phyloP scores from a whole-genome alignment of 352 stramenopile genomes.

The Globisporangium echinulatum region DNA sequence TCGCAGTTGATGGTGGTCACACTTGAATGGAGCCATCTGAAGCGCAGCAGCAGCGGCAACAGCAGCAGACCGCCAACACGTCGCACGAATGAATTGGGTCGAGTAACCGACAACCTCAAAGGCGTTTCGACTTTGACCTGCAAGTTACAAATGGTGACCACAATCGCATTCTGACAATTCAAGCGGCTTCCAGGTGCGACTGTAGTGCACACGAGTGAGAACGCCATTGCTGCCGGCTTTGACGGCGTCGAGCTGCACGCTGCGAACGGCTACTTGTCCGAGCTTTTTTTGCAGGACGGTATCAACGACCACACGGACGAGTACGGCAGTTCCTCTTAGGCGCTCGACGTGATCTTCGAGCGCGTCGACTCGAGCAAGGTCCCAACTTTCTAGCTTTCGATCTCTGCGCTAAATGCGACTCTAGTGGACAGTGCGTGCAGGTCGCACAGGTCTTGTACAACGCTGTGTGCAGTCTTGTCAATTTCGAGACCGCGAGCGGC shows the following conservation, averaged over 20 bases:
- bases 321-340: slow-evolving; percentile 50
- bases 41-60: too few relatives aligned
- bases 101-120: too few relatives aligned
- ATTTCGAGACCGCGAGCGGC: neutral
- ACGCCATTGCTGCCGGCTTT: slow-evolving; percentile 48
- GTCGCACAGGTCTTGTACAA: too few relatives aligned
- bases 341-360: slow-evolving; percentile 22
- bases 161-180: too few relatives aligned
- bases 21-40: neutral
- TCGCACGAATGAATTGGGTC: too few relatives aligned
- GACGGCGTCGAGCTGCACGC: slow-evolving; percentile 83
- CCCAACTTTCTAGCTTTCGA: too few relatives aligned
- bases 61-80: too few relatives aligned
- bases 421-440: too few relatives aligned
- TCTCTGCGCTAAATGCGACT: too few relatives aligned
- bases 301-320: slow-evolving; percentile 59
- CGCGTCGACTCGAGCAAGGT: neutral
- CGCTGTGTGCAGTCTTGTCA: too few relatives aligned
- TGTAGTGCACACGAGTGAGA: neutral
- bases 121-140: too few relatives aligned
- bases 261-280: slow-evolving; percentile 85
- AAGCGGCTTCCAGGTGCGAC: neutral
- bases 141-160: too few relatives aligned
- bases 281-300: slow-evolving; percentile 65
- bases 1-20: neutral